Conservation (phyloP, 257 asterid genomes). For the Solanum chiquidenum region DNA sequence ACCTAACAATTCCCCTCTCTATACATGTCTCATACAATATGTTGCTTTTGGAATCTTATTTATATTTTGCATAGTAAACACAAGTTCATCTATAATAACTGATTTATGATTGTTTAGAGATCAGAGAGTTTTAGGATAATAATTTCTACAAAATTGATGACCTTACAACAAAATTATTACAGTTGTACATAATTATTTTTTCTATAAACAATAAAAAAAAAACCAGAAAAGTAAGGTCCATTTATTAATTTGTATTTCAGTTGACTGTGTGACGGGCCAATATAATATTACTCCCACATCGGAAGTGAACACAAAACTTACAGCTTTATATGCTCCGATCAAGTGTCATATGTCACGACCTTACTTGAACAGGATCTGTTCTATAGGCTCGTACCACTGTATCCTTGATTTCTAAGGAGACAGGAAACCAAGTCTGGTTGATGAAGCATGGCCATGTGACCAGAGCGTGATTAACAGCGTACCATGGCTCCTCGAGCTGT, state of each 20-base stretch:
- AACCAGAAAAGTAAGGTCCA: not conserved
- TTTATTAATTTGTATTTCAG: not conserved
- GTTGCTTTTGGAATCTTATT: too few species aligned
- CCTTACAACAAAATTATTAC: not conserved
- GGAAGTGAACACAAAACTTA: not conserved
- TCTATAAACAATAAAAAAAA: not conserved
- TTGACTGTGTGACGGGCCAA: not conserved
- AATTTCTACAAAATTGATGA: not conserved
- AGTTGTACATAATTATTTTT: not conserved
- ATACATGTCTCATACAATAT: too few species aligned
- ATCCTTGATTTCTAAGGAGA: not conserved
- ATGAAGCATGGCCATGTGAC: too few species aligned
- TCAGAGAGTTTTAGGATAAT: not conserved
- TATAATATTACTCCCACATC: not conserved
- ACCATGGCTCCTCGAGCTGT: too few species aligned
- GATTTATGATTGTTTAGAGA: not conserved
- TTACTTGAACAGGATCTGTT: slow-evolving; percentile 9
- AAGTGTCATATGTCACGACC: not conserved
- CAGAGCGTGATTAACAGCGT: too few species aligned
- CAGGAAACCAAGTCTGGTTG: too few species aligned
- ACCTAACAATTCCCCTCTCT: too few species aligned
- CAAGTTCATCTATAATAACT: not conserved
- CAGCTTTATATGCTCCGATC: not conserved
- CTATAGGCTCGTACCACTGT: not conserved
- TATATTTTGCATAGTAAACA: not conserved